These are phyloP conservation scores for Dothideomycetes sp. DNA, from an alignment of 2,329 filamentous ascomycete genomes.

Conservation along the genomic window DNA sequence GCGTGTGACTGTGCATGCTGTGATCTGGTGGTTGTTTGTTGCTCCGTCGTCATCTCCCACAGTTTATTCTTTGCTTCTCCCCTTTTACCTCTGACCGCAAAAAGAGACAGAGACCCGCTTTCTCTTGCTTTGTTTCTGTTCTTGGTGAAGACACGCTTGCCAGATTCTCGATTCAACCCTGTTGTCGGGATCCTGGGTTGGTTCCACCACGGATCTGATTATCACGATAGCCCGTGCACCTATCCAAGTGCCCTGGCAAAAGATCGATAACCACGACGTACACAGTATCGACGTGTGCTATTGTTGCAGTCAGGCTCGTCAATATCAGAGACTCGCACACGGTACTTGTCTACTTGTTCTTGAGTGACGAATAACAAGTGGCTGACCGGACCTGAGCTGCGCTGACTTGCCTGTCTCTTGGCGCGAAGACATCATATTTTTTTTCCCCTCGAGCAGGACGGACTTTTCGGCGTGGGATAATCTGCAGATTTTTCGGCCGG, in stretches of 20 bases:
- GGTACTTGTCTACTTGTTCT: no score
- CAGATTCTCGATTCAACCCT: conserved; percentile 10
- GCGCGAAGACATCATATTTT: no score
- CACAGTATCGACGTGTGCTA: no score
- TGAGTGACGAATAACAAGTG: no score
- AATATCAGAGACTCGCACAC: no score
- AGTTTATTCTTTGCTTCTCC: neutral
- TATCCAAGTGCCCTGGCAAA: no score
- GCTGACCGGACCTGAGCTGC: no score
- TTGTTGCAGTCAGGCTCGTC: no score
- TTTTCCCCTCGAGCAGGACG: conserved; percentile 3
- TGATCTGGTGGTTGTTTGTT: conserved; percentile 1
- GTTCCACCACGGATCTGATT: conserved; percentile 11
- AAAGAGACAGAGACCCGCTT: conserved; percentile 5
- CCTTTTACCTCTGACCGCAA: conserved; percentile 1
- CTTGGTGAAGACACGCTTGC: neutral
- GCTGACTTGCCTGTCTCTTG: no score
- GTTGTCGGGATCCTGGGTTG: conserved; percentile 8
- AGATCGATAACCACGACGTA: no score
- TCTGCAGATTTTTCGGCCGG: conserved; percentile 12
- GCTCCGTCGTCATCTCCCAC: conserved; percentile 5
- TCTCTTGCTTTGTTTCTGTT: conserved; percentile 1
- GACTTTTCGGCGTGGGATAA: conserved; percentile 12
- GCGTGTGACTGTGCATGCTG: neutral
- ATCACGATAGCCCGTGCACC: conserved; percentile 9